Evolutionary conservation across 176 grass and related monocot species (phyloP).

Genomic region (Avena eriantha): DNA sequence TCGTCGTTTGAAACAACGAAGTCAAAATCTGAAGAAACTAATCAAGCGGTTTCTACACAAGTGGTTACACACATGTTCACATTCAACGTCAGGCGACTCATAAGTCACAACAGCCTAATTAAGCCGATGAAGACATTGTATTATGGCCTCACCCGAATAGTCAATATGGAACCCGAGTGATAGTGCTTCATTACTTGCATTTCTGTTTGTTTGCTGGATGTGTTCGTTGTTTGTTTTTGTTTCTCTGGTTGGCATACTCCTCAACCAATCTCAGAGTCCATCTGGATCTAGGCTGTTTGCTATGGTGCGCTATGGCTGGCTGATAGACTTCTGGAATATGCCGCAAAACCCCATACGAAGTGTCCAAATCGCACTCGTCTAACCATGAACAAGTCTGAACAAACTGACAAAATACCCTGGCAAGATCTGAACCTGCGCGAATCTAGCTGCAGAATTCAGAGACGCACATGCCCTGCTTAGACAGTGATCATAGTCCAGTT

Average conservation of each 20-base stretch:
- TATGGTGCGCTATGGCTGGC: background rate
- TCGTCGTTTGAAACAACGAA: background rate
- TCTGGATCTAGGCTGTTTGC: background rate
- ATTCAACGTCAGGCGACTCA: conserved; percentile 31
- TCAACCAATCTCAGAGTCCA: background rate
- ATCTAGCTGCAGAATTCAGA: conserved; percentile 2
- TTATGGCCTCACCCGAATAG: too few relatives aligned
- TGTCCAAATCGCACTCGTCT: conserved; percentile 21
- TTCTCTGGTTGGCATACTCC: background rate
- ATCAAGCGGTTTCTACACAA: background rate
- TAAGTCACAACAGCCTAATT: conserved; percentile 1
- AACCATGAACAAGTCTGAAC: background rate
- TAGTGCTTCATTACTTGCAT: background rate
- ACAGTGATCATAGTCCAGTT: background rate
- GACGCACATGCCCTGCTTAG: background rate
- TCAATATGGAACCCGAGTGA: background rate
- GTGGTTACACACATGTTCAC: background rate
- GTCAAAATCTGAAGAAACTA: background rate
- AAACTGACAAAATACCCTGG: background rate
- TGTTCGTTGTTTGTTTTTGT: background rate
- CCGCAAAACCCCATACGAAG: background rate
- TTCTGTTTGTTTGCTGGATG: background rate
- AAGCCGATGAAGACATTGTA: background rate
- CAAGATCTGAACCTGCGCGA: background rate
- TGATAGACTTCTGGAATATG: background rate